These are phyloP conservation scores for Eucalyptus curtisii DNA, from an alignment of 345 rosid genomes.

Conservation along the genomic window DNA sequence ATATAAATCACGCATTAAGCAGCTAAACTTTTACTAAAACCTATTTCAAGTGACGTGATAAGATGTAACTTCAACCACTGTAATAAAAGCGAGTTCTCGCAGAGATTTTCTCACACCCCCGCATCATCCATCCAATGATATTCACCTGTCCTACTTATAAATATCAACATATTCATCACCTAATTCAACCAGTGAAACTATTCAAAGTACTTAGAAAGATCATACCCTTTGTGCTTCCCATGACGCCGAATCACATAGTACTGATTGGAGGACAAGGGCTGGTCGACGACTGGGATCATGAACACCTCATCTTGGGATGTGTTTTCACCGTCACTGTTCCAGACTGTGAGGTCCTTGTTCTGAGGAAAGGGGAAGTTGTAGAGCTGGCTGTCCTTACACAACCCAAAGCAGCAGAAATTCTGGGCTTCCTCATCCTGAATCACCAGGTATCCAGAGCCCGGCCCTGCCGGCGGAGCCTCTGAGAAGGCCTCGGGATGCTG, in stretches of 20 bases:
- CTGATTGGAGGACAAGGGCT: constrained; percentile 24
- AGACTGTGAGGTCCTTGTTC: constrained; percentile 12
- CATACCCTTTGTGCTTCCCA: constrained; percentile 12
- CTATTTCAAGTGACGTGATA: neutral
- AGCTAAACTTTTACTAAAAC: neutral
- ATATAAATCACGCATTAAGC: too few species aligned
- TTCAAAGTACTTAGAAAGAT: neutral
- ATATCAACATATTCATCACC: neutral
- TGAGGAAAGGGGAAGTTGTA: constrained; percentile 25
- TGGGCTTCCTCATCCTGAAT: constrained; percentile 35
- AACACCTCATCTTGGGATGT: neutral
- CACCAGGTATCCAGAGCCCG: constrained; percentile 24
- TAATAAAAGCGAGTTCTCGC: neutral
- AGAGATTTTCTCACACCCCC: neutral
- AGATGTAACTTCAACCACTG: neutral
- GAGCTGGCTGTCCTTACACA: neutral
- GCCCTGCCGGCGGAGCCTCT: constrained; percentile 21
- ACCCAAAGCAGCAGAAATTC: constrained; percentile 8
- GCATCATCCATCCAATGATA: neutral
- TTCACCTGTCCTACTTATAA: neutral
- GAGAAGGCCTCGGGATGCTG: constrained; percentile 3
- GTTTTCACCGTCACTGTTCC: too few species aligned
- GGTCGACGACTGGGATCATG: constrained; percentile 24
- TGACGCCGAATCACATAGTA: neutral
- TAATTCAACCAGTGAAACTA: neutral